Base-by-base conservation (phyloP, 768 basidiomycete genomes). In the Pluteus cervinus region DNA sequence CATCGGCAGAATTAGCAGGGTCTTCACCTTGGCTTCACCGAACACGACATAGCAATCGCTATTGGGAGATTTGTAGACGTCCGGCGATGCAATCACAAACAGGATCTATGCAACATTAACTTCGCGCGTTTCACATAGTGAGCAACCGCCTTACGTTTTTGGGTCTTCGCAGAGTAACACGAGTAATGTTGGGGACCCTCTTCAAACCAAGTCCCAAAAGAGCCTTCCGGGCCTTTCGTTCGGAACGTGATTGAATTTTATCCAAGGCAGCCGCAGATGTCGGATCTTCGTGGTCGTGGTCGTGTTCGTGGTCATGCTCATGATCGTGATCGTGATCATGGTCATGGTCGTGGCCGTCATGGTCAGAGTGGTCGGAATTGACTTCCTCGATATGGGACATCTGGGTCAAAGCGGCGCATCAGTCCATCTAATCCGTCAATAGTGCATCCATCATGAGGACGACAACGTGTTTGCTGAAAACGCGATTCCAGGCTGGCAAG, bases 41-140 rank as follows among this genome's bases (percentile, higher is more conserved):
- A 98, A 99, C 46, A 99, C 92, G 58, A 99, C 90, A 74, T 99
- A 97, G 65, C 86, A 90, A 66, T 99, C 96, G 57, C 89, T 91
- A 67, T 90, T 92, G 29, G 86, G 81, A 34, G 88, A 91, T 73
- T 97, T 97, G 81, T 87, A 99, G 37, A 99, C 96, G 47, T 99
- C 96, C 24, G 96, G 96, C 35, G 82, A 70, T 37, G 88, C 79
- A 51, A 99, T 75, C 43, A 97, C 93, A 57, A 97, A 87, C 45
- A 98, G 79, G 45, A 94, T 68, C 86, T 89, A 51, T 29, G 30
- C 18, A 21, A 11, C 4, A 42, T 26, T 24, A 12, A 20, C 18
- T 12, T 22, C 18, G 28, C n/a, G 40, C 28, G 15, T 26, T 29
- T 22, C 20, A 36, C 22, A 30, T 21, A 14, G 12, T 14, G 12